Conservation (phyloP, 495 filamentous ascomycete species). For the Penicillium soppii region DNA sequence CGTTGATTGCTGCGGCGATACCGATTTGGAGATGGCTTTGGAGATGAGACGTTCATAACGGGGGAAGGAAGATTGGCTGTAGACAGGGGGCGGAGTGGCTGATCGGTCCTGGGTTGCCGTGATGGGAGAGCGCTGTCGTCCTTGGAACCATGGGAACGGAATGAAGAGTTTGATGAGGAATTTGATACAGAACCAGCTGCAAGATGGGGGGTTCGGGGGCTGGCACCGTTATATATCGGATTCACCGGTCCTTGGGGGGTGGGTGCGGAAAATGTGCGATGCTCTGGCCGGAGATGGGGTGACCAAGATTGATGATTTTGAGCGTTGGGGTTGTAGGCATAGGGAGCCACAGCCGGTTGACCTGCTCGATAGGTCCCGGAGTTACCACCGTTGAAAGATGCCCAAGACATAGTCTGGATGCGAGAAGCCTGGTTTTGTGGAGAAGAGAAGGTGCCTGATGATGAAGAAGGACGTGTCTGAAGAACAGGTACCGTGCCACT, state of each 20-base stretch:
- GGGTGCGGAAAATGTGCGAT: conserved; percentile 65
- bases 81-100: conserved; percentile 50
- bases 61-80: conserved; percentile 50
- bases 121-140: conserved; percentile 51
- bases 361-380: conserved; percentile 67
- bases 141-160: conserved; percentile 42
- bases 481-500: conserved; percentile 78
- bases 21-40: conserved; percentile 65
- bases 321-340: conserved; percentile 70
- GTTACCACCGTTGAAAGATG: conserved; percentile 59
- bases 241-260: conserved; percentile 49
- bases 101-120: conserved; percentile 35
- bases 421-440: conserved; percentile 49
- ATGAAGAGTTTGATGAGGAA: conserved; percentile 46
- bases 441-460: conserved; percentile 51
- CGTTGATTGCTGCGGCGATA: conserved; percentile 61
- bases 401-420: conserved; percentile 59
- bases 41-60: conserved; percentile 43
- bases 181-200: conserved; percentile 62
- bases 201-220: conserved; percentile 53
- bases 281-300: conserved; percentile 64
- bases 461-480: conserved; percentile 74
- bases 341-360: conserved; percentile 70
- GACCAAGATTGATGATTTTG: conserved; percentile 57
- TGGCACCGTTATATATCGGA: conserved; percentile 35